A percentile compares a stretch with the other conserved stretches of the same genome.
Evolutionary conservation across 2,329 filamentous ascomycete genomes (phyloP).

Genomic region (Sarocladiaceae sp.): DNA sequence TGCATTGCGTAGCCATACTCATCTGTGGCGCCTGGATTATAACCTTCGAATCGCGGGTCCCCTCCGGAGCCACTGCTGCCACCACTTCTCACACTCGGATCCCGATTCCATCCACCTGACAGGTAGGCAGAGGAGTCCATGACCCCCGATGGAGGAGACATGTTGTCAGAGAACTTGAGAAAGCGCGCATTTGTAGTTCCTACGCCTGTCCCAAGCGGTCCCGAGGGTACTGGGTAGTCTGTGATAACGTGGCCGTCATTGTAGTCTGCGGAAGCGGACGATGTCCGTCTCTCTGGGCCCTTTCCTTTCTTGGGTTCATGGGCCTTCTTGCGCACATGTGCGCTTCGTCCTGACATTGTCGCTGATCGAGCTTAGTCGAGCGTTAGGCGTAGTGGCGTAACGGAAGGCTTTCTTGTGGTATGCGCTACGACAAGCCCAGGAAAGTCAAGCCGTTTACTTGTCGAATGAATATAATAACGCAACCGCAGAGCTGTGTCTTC

Average conservation of each 20-base stretch:
- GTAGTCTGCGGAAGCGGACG: slow-evolving; percentile 31
- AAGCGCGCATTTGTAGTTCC: slow-evolving; percentile 37
- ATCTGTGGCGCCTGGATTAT: slow-evolving; percentile 27
- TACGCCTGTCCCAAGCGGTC: slow-evolving; percentile 28
- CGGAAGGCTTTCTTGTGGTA: too few species aligned
- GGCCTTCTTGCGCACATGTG: slow-evolving; percentile 53
- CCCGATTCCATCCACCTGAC: not conserved
- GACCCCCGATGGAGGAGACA: slow-evolving; percentile 10
- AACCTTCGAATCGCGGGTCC: slow-evolving; percentile 16
- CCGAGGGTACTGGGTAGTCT: slow-evolving; percentile 29
- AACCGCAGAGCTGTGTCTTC: too few species aligned
- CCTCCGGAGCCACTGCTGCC: slow-evolving; percentile 10
- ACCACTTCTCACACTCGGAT: slow-evolving; percentile 4
- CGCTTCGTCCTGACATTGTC: slow-evolving; percentile 51
- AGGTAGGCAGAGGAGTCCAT: slow-evolving; percentile 3
- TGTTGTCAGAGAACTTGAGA: slow-evolving; percentile 36
- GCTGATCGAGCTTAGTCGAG: too few species aligned
- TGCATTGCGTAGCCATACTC: slow-evolving; percentile 38
- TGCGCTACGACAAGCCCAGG: too few species aligned
- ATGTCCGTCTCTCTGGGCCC: slow-evolving; percentile 24
- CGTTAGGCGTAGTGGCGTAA: too few species aligned
- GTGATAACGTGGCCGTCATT: slow-evolving; percentile 30
- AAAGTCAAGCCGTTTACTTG: too few species aligned
- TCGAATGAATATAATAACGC: too few species aligned
- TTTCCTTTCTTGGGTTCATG: slow-evolving; percentile 38